Base-by-base conservation (phyloP, 805 yeast genomes). In the Schwanniomyces occidentalis region DNA sequence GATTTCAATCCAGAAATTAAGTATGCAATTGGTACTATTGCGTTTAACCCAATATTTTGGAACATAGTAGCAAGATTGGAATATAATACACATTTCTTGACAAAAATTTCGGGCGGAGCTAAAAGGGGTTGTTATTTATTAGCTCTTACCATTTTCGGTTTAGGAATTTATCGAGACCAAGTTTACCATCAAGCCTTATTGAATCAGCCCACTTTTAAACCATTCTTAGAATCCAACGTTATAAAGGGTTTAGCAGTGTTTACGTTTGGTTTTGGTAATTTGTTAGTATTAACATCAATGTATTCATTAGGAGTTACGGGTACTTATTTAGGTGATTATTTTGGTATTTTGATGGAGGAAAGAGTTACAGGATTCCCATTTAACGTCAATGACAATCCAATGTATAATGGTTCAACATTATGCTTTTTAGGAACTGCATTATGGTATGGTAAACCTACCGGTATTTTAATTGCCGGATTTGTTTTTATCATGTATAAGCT, bases 11-110 rank as follows among this genome's bases (percentile, higher is more conserved):
- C 44, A 18, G 42, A 49, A 34, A 42, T 62, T 35, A 33, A 42
- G 22, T 58, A 39, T 39, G 77, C 91, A 4, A 56, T 86, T 18
- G 73, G 70, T 6, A 76, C 85, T 19, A 85, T 93, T 48, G 80
- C 82, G 10, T 90, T 93, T 76, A 93, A 93, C 58, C 99, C 99
- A 12, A 76, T 85, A 20, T 91, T 90, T 57, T 93, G 99, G 99
- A 93, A 93, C 59, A 73, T 84, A 38, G 95, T 78, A 15, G 99
- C 99, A 5, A 75, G 98, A 49, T 51, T 76, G 17, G 98, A 93
- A 57, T 87, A 87, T 71, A 77, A 78, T 40, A 79, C 86, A 10
- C 84, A 85, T 46, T 51, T 84, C 34, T 63, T 91, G 35, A 86
- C 98, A 14, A 87, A 83, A 50, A 42, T 85, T 14, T 73, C 84